Percentiles rank a stretch among this genome's conserved stretches.
Evolutionary conservation across 2,329 filamentous ascomycete species (phyloP).

Genomic region (Cytospora piceicola): DNA sequence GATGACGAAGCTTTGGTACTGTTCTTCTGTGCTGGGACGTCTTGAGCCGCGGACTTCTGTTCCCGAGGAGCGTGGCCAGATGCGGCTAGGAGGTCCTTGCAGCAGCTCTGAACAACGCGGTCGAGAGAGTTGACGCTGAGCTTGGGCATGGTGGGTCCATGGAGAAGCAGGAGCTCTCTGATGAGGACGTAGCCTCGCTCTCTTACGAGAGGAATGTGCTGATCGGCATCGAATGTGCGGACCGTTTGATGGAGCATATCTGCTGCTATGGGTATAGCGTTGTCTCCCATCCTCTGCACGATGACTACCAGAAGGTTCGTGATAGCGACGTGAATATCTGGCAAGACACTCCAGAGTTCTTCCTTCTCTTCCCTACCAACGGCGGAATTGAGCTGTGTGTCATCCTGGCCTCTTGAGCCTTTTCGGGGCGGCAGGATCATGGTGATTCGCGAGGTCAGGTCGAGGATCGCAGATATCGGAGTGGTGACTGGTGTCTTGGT

Average conservation of each 20-base stretch:
- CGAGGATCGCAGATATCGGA: slow-evolving; percentile 68
- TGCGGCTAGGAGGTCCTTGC: slow-evolving; percentile 70
- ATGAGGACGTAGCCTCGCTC: slow-evolving; percentile 63
- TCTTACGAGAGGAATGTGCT: slow-evolving; percentile 59
- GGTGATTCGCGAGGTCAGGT: slow-evolving; percentile 71
- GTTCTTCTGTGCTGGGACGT: slow-evolving; percentile 33
- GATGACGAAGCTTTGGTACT: slow-evolving; percentile 39
- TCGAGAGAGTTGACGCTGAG: slow-evolving; percentile 65
- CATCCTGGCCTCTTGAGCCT: slow-evolving; percentile 51
- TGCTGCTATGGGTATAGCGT: slow-evolving; percentile 62
- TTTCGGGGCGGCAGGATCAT: slow-evolving; percentile 60
- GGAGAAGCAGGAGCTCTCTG: slow-evolving; percentile 59
- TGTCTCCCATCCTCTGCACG: slow-evolving; percentile 59
- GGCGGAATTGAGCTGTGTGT: slow-evolving; percentile 69
- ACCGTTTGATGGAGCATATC: slow-evolving; percentile 71
- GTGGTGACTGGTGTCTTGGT: slow-evolving; percentile 70
- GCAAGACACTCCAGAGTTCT: slow-evolving; percentile 72
- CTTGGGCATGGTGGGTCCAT: slow-evolving; percentile 70
- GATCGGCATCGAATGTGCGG: slow-evolving; percentile 69
- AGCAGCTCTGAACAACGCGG: slow-evolving; percentile 68
- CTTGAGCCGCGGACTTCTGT: slow-evolving; percentile 2
- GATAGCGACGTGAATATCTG: slow-evolving; percentile 73
- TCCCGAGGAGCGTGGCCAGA: slow-evolving; percentile 44
- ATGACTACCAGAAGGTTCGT: slow-evolving; percentile 65
- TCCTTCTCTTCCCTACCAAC: slow-evolving; percentile 82